These are phyloP conservation scores for Thyridium curvatum DNA, from an alignment of 2,329 filamentous ascomycete genomes.

Conservation along the genomic window DNA sequence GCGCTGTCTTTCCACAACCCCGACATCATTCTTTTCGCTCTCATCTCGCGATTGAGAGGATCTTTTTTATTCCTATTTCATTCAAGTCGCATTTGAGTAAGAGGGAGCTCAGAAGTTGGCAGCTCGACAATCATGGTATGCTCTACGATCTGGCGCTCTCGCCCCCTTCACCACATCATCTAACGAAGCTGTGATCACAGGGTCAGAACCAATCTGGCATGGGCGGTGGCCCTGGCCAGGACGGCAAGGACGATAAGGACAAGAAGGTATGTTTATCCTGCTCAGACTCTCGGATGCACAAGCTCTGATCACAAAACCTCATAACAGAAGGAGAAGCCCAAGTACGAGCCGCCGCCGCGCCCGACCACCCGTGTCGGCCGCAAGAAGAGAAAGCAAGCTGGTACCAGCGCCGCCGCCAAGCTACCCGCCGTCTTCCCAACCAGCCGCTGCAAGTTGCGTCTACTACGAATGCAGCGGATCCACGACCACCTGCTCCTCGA, in stretches of 20 bases:
- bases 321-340: conserved; percentile 93
- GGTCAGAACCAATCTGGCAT: conserved; percentile 85
- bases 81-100: too few relatives aligned
- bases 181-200: conserved; percentile 34
- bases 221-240: conserved; percentile 61
- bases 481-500: conserved; percentile 96
- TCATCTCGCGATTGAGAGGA: too few relatives aligned
- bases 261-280: conserved; percentile 68
- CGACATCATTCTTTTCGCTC: background rate
- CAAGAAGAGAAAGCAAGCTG: conserved; percentile 96
- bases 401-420: conserved; percentile 91
- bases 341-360: conserved; percentile 97
- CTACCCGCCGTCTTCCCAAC: conserved; percentile 91
- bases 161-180: background rate
- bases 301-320: background rate
- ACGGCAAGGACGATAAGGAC: conserved; percentile 79
- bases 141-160: too few relatives aligned
- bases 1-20: too few relatives aligned
- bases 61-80: too few relatives aligned
- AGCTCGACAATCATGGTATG: too few relatives aligned
- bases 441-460: conserved; percentile 92
- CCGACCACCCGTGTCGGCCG: conserved; percentile 94
- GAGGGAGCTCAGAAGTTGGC: too few relatives aligned
- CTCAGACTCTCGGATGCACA: conserved; percentile 4
- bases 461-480: conserved; percentile 96